A percentile compares a stretch with the other conserved stretches of the same genome.
These are phyloP conservation scores for Fusarium sp. DNA, from an alignment of 2,329 filamentous ascomycete genomes.

Conservation along the genomic window DNA sequence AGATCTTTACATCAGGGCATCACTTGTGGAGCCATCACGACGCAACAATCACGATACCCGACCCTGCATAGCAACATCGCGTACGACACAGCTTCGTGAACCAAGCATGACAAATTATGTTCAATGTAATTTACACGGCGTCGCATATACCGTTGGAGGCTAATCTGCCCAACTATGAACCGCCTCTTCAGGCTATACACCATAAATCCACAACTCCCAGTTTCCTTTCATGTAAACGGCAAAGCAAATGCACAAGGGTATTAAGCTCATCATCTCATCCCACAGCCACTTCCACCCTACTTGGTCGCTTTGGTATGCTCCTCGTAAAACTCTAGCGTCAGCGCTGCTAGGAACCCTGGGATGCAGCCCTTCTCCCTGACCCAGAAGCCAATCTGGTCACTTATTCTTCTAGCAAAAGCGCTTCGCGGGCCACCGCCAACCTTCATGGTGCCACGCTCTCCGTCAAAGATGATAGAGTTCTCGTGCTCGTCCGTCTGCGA, in stretches of 20 bases:
- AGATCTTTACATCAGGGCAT: too few species aligned
- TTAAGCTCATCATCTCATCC: constrained; percentile 42
- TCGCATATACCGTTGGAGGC: neutral
- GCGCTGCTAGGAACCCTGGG: constrained; percentile 89
- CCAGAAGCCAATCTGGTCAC: constrained; percentile 93
- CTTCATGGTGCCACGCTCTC: constrained; percentile 97
- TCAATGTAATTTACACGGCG: neutral
- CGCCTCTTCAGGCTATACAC: neutral
- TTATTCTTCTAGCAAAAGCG: constrained; percentile 86
- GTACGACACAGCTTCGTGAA: neutral
- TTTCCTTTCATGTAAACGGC: constrained; percentile 7
- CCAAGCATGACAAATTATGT: neutral
- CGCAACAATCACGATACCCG: too few species aligned
- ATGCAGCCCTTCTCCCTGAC: constrained; percentile 94
- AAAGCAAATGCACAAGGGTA: constrained; percentile 43
- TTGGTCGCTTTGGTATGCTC: constrained; percentile 59
- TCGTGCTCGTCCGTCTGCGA: constrained; percentile 76
- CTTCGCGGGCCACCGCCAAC: constrained; percentile 90
- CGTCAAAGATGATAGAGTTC: constrained; percentile 86
- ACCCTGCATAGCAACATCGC: too few species aligned
- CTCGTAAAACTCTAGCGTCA: constrained; percentile 95
- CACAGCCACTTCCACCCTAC: neutral
- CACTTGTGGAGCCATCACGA: too few species aligned
- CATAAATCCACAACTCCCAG: neutral
- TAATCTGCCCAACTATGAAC: too few species aligned